These are phyloP conservation scores for Ceratocystis diversiconidia DNA, from an alignment of 2,329 filamentous ascomycete genomes.

Conservation along the genomic window DNA sequence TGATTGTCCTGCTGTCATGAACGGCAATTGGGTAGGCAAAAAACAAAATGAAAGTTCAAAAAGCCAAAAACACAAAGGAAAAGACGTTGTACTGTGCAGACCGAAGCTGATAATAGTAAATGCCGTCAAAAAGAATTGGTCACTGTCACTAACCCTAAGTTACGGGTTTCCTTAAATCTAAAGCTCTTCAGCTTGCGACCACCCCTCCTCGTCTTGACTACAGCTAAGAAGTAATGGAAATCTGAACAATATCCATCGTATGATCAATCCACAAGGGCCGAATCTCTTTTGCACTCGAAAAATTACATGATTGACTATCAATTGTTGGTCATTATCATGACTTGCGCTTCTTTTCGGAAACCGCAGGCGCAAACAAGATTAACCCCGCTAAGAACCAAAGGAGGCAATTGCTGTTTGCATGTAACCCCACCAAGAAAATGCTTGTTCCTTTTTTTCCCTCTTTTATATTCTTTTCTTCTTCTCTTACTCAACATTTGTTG, in stretches of 20 bases:
- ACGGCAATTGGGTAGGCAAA: slow-evolving; percentile 15
- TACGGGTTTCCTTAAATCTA: not conserved
- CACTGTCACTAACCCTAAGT: not conserved
- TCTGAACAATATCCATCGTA: not conserved
- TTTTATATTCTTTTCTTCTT: slow-evolving; percentile 1
- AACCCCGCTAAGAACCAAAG: slow-evolving; percentile 6
- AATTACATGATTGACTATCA: not conserved
- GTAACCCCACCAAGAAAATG: slow-evolving; percentile 9
- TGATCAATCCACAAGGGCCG: not conserved
- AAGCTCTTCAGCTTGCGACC: not conserved
- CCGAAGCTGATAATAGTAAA: not conserved
- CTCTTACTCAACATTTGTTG: not conserved
- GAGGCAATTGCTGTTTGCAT: not conserved
- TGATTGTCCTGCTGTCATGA: slow-evolving; percentile 12
- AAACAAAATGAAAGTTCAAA: slow-evolving; percentile 18
- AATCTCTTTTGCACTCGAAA: not conserved
- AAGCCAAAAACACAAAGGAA: not conserved
- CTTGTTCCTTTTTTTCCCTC: not conserved
- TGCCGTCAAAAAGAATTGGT: not conserved
- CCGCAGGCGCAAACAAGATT: not conserved
- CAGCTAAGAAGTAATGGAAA: too few relatives aligned
- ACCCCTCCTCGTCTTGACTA: too few relatives aligned
- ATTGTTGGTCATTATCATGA: not conserved
- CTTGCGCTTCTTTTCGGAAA: not conserved
- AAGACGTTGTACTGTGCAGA: not conserved